Percentiles rank a stretch among this genome's conserved stretches.
Conservation (phyloP, 2,329 filamentous ascomycete genomes). For the Ploettnerulaceae sp. region DNA sequence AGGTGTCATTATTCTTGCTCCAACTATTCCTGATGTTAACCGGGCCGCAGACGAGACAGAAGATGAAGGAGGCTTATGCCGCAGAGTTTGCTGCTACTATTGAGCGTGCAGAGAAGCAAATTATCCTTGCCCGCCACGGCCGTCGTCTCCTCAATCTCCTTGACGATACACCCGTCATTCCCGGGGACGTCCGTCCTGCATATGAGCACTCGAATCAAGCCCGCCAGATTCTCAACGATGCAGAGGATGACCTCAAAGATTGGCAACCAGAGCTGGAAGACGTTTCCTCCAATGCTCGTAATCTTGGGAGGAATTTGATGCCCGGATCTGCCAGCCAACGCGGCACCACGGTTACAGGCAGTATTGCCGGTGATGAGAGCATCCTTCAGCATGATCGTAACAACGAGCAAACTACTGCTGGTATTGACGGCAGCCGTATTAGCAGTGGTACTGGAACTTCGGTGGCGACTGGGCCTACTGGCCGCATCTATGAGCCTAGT, state of each 20-base stretch:
- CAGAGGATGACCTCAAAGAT: constrained; percentile 77
- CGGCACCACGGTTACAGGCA: constrained; percentile 11
- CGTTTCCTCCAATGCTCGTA: constrained; percentile 21
- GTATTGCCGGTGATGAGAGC: constrained; percentile 19
- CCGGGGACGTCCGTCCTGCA: constrained; percentile 68
- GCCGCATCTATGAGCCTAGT: constrained; percentile 15
- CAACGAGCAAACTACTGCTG: constrained; percentile 1
- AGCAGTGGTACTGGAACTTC: constrained; percentile 25
- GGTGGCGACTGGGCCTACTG: constrained; percentile 21
- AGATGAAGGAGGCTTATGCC: constrained; percentile 92
- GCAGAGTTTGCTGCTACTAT: constrained; percentile 85
- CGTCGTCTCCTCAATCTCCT: constrained; percentile 78
- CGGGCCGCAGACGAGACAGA: constrained; percentile 71
- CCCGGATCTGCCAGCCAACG: constrained; percentile 13
- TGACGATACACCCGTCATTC: constrained; percentile 84
- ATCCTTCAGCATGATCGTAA: constrained; percentile 8
- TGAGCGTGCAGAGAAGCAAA: constrained; percentile 94
- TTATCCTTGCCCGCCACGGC: constrained; percentile 87
- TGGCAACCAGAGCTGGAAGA: constrained; percentile 50
- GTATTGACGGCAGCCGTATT: constrained; percentile 20
- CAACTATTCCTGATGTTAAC: constrained; percentile 7
- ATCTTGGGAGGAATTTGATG: constrained; percentile 19
- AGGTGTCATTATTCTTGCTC: constrained; percentile 36
- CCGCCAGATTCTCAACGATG: constrained; percentile 84
- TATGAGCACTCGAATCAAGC: constrained; percentile 66